A percentile compares a stretch with the other conserved stretches of the same genome.
These are phyloP conservation scores for Stereum hirsutum DNA, from an alignment of 1,284 basidiomycete species.

Conservation along the genomic window DNA sequence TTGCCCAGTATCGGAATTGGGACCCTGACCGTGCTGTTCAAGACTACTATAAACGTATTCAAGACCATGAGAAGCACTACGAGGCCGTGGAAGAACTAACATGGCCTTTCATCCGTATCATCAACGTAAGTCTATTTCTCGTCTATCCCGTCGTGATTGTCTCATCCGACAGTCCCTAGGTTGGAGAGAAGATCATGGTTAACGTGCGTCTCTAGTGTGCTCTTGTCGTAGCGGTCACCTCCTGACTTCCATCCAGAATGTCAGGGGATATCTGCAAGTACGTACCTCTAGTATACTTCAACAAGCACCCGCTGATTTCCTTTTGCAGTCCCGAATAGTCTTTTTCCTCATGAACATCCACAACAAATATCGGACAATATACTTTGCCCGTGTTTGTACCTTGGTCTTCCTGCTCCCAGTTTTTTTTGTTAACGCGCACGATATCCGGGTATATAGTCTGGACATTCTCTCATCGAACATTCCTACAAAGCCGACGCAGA, in stretches of 20 bases:
- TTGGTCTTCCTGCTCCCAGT: background rate
- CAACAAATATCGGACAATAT: conserved; percentile 84
- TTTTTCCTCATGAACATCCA: conserved; percentile 99
- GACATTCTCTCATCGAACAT: conserved; percentile 95
- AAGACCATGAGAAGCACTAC: conserved; percentile 82
- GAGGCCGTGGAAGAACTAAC: conserved; percentile 80
- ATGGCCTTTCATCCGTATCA: conserved; percentile 93
- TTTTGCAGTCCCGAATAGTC: conserved; percentile 74
- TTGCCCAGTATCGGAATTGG: conserved; percentile 80
- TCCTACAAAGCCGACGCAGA: conserved; percentile 99
- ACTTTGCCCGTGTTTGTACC: conserved; percentile 76
- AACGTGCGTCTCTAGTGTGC: conserved; percentile 49
- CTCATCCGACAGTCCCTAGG: conserved; percentile 28
- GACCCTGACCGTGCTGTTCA: conserved; percentile 84
- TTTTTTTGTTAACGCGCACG: background rate
- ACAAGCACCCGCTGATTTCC: conserved; percentile 3
- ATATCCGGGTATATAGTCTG: conserved; percentile 48
- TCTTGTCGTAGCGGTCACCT: background rate
- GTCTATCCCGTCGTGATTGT: background rate
- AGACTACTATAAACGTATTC: conserved; percentile 89
- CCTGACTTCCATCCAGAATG: conserved; percentile 44
- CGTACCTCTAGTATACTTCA: conserved; percentile 8
- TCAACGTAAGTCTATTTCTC: conserved; percentile 58
- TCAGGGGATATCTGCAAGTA: conserved; percentile 80
- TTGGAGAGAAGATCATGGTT: conserved; percentile 89